Percentiles rank a stretch among this genome's conserved stretches.
Conservation (phyloP, 2,329 filamentous ascomycete species). For the Epicoccum nigrum region DNA sequence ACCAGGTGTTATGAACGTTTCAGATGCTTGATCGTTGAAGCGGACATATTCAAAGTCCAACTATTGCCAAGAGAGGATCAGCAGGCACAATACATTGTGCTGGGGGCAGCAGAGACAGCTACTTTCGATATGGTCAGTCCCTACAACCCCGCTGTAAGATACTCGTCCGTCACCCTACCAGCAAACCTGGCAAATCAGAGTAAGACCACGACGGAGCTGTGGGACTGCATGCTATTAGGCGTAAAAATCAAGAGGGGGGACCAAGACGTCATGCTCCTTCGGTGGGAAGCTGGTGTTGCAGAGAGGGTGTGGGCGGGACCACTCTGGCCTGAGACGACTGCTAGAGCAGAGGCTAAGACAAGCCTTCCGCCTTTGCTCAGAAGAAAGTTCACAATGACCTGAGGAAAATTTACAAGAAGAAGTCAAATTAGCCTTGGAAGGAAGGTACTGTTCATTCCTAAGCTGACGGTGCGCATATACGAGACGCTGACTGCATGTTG, state of each 20-base stretch:
- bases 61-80: neutral
- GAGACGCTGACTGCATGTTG: neutral
- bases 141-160: neutral
- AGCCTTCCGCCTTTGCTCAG: neutral
- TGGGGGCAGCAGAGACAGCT: neutral
- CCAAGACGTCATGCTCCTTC: conserved; percentile 11
- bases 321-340: conserved; percentile 10
- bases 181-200: neutral
- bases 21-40: conserved; percentile 1
- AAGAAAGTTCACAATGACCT: neutral
- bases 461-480: neutral
- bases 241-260: neutral
- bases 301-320: conserved; percentile 15
- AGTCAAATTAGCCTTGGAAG: no score
- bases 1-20: conserved; percentile 1
- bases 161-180: conserved; percentile 8
- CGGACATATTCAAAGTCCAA: neutral
- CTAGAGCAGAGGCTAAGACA: neutral
- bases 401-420: neutral
- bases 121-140: conserved; percentile 12
- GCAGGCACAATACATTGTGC: neutral
- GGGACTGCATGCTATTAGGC: conserved; percentile 8
- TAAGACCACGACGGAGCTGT: conserved; percentile 3
- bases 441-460: neutral
- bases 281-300: conserved; percentile 7